These are phyloP conservation scores for Kurtzmaniella cleridarum DNA, from an alignment of 805 yeast genomes.

Conservation along the genomic window DNA sequence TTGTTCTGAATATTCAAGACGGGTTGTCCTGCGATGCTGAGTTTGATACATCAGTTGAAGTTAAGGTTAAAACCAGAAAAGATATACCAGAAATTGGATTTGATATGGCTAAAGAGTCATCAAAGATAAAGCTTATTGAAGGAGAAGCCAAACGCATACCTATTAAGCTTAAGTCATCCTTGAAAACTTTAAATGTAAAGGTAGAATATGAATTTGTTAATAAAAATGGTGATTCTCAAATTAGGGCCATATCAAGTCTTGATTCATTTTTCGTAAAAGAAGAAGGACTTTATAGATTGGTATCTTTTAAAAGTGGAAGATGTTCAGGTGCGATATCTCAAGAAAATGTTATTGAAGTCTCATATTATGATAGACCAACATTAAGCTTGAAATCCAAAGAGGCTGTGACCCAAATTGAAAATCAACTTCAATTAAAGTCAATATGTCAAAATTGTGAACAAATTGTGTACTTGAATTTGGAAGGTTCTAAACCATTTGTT, in stretches of 20 bases:
- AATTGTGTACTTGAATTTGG: conserved; percentile 33
- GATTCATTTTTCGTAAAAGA: conserved; percentile 22
- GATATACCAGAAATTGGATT: conserved; percentile 54
- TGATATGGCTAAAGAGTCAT: conserved; percentile 12
- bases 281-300: conserved; percentile 40
- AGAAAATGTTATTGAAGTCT: conserved; percentile 12
- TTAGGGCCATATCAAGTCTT: conserved; percentile 6
- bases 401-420: conserved; percentile 7
- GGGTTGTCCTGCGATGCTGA: conserved; percentile 75
- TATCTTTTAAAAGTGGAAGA: conserved; percentile 34
- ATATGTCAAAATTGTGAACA: conserved; percentile 28
- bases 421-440: conserved; percentile 16
- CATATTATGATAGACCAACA: conserved; percentile 21
- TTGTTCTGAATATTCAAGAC: conserved; percentile 64
- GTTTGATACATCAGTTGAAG: conserved; percentile 27
- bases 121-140: conserved; percentile 44
- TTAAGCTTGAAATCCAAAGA: conserved; percentile 11
- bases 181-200: conserved; percentile 25
- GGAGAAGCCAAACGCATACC: conserved; percentile 61
- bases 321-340: conserved; percentile 39
- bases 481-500: conserved; percentile 63
- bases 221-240: conserved; percentile 12
- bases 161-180: conserved; percentile 27
- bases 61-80: conserved; percentile 58
- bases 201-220: conserved; percentile 26